phyloP scores from a whole-genome alignment of 2,329 filamentous ascomycete species.

The Fusarium concolor region DNA sequence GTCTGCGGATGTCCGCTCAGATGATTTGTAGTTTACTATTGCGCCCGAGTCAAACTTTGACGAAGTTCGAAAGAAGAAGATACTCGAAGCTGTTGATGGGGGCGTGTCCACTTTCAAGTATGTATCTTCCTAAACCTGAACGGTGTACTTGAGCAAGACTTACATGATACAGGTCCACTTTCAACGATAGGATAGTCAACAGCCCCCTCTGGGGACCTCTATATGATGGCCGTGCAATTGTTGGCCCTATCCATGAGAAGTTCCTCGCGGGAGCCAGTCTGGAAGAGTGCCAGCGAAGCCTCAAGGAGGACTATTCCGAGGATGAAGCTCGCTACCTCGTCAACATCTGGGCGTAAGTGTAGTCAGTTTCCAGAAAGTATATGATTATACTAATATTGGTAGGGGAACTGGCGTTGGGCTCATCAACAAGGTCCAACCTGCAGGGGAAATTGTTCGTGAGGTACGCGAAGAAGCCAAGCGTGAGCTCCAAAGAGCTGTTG shows the following conservation, averaged over 20 bases:
- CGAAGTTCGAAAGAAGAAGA: slow-evolving; percentile 54
- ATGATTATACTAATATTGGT: slow-evolving; percentile 10
- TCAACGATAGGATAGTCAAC: slow-evolving; percentile 57
- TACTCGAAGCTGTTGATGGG: slow-evolving; percentile 58
- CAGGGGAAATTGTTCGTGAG: slow-evolving; percentile 58
- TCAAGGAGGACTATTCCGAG: slow-evolving; percentile 53
- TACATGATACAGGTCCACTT: slow-evolving; percentile 49
- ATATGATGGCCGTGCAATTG: slow-evolving; percentile 60
- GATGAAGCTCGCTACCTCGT: slow-evolving; percentile 50
- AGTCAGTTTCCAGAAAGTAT: background rate
- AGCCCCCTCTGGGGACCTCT: slow-evolving; percentile 55
- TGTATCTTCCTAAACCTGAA: background rate
- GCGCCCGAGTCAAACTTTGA: slow-evolving; percentile 58
- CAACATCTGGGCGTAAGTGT: slow-evolving; percentile 55
- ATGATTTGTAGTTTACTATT: slow-evolving; percentile 56
- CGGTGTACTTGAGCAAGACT: background rate
- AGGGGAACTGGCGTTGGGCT: slow-evolving; percentile 60
- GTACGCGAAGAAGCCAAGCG: slow-evolving; percentile 53
- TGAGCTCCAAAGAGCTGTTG: slow-evolving; percentile 49
- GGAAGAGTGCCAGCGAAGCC: slow-evolving; percentile 55
- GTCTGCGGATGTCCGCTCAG: slow-evolving; percentile 1
- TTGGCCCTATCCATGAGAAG: slow-evolving; percentile 55
- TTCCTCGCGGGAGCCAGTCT: slow-evolving; percentile 55
- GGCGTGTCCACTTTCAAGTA: slow-evolving; percentile 60
- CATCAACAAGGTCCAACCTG: slow-evolving; percentile 55